phyloP scores from a whole-genome alignment of 179 eudicot species.

The Pouteria campechiana region DNA sequence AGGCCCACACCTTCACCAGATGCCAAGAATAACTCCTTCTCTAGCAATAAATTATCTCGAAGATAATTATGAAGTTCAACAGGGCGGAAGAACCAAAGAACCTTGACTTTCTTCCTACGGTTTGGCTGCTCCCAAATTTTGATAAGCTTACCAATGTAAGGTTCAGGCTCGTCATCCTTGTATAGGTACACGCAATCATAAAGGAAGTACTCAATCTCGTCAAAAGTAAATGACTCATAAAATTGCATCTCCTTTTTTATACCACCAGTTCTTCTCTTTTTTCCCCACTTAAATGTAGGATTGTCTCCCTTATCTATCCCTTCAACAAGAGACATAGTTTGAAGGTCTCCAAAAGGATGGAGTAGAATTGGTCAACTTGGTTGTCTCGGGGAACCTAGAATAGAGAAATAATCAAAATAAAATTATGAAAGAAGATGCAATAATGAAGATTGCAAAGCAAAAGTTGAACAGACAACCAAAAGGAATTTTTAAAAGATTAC shows the following conservation, averaged over 20 bases:
- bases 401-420: too few species aligned
- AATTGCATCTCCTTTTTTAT: constrained; percentile 34
- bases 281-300: constrained; percentile 58
- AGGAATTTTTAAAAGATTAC: too few species aligned
- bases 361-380: too few species aligned
- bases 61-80: constrained; percentile 41
- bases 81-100: constrained; percentile 72
- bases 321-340: too few species aligned
- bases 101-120: constrained; percentile 36
- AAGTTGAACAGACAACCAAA: too few species aligned
- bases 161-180: constrained; percentile 44
- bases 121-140: constrained; percentile 45
- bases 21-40: constrained; percentile 61
- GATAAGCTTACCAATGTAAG: constrained; percentile 54
- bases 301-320: constrained; percentile 12
- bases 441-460: too few species aligned
- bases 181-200: constrained; percentile 57
- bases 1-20: constrained; percentile 50
- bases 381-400: too few species aligned
- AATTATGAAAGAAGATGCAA: too few species aligned
- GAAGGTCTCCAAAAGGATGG: too few species aligned
- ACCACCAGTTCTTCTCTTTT: constrained; percentile 35
- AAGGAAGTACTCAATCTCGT: constrained; percentile 46
- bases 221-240: constrained; percentile 58
- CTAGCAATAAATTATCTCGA: constrained; percentile 13